These are phyloP conservation scores for Zygotorulaspora sp. DNA, from an alignment of 805 yeast species.

Conservation along the genomic window DNA sequence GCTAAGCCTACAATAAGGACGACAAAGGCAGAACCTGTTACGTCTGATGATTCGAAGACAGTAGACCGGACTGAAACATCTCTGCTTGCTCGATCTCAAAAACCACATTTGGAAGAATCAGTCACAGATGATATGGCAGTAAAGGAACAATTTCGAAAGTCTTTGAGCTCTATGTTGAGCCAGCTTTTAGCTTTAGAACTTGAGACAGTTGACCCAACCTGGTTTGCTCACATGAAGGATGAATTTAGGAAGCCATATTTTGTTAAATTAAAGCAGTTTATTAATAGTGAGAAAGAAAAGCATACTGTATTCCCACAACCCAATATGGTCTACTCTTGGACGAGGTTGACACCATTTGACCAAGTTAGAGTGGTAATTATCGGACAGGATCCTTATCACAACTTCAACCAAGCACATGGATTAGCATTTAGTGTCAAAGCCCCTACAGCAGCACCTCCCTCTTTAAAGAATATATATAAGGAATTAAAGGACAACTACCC, in stretches of 20 bases:
- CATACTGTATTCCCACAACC: conserved; percentile 73
- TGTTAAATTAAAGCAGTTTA: conserved; percentile 60
- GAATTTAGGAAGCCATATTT: conserved; percentile 87
- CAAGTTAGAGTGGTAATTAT: conserved; percentile 71
- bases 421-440: conserved; percentile 86
- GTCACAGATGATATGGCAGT: not conserved
- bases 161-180: conserved; percentile 14
- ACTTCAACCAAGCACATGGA: conserved; percentile 91
- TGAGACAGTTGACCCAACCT: conserved; percentile 61
- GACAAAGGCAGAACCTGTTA: conserved; percentile 4
- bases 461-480: conserved; percentile 81
- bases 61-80: conserved; percentile 1
- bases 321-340: conserved; percentile 84
- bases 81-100: not conserved
- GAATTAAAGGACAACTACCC: conserved; percentile 70
- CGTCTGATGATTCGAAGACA: conserved; percentile 6
- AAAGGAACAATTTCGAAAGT: conserved; percentile 11
- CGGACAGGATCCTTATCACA: conserved; percentile 98
- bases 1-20: conserved; percentile 5
- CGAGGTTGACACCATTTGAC: conserved; percentile 72
- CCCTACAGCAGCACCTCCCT: conserved; percentile 84
- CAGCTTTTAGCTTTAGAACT: conserved; percentile 61
- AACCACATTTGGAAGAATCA: not conserved
- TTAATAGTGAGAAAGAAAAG: conserved; percentile 42
- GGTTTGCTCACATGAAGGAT: conserved; percentile 65